Conservation (phyloP, 495 filamentous ascomycete genomes). For the Ramalina peruviana region DNA sequence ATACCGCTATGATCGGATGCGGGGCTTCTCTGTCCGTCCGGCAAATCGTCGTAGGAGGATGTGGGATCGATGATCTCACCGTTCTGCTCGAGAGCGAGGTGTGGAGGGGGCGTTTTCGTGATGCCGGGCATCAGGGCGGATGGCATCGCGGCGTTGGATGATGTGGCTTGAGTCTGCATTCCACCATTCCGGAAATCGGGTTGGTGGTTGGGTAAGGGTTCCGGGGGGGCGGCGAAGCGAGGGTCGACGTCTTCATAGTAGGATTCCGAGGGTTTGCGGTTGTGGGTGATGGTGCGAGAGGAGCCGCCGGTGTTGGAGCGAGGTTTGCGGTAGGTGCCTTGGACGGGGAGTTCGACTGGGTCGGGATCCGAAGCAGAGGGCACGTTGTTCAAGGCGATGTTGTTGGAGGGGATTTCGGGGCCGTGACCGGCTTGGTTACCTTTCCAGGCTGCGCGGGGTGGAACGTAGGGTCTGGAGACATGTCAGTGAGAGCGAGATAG, state of each 20-base stretch:
- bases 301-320: constrained; percentile 23
- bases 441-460: constrained; percentile 40
- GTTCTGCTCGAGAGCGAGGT: constrained; percentile 20
- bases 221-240: constrained; percentile 47
- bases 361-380: constrained; percentile 13
- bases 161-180: constrained; percentile 2
- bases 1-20: constrained; percentile 66
- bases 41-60: constrained; percentile 40
- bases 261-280: constrained; percentile 31
- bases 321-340: constrained; percentile 19
- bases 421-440: constrained; percentile 1
- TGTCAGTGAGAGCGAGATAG: constrained; percentile 19
- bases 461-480: constrained; percentile 41
- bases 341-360: constrained; percentile 30
- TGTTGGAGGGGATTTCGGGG: constrained; percentile 7
- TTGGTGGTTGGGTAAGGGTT: neutral
- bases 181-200: no score
- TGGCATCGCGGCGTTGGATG: constrained; percentile 15
- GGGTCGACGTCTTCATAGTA: constrained; percentile 96
- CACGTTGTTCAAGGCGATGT: constrained; percentile 2
- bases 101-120: constrained; percentile 13
- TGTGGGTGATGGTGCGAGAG: constrained; percentile 22
- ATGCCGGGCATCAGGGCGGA: constrained; percentile 22
- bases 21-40: constrained; percentile 52
- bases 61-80: constrained; percentile 18